Evolutionary conservation across 345 rosid species (phyloP).

Genomic region (Lepidium sativum): DNA sequence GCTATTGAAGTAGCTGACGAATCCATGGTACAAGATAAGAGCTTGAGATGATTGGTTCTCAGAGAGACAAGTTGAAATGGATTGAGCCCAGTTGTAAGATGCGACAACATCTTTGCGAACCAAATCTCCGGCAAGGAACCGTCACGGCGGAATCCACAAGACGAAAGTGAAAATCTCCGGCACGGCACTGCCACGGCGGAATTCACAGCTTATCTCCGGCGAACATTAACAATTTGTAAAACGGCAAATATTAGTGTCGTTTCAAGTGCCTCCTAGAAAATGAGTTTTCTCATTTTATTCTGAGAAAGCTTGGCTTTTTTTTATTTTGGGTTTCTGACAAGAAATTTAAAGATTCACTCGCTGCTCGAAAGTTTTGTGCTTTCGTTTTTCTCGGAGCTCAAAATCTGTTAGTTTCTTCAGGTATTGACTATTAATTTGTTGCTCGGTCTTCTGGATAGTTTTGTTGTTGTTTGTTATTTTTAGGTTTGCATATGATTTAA

Average conservation of each 20-base stretch:
- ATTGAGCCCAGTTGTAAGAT: not conserved
- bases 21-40: slow-evolving; percentile 18
- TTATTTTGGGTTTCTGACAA: too few species aligned
- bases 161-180: too few species aligned
- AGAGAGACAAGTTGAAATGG: not conserved
- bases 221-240: not conserved
- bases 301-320: too few species aligned
- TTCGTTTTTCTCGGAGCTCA: not conserved
- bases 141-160: too few species aligned
- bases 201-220: too few species aligned
- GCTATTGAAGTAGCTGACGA: slow-evolving; percentile 13
- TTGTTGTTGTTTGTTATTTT: not conserved
- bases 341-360: not conserved
- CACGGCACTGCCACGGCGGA: too few species aligned
- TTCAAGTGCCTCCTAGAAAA: not conserved
- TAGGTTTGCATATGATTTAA: too few species aligned
- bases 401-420: not conserved
- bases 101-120: not conserved
- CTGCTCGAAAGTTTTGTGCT: not conserved
- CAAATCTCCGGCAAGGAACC: too few species aligned
- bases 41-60: not conserved
- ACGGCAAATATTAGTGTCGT: not conserved
- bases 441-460: not conserved
- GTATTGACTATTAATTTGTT: too few species aligned
- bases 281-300: too few species aligned